A percentile compares a stretch with the other conserved stretches of the same genome.
Conservation (phyloP, 2,329 filamentous ascomycete species). For the Pseudopyricularia cyperi region DNA sequence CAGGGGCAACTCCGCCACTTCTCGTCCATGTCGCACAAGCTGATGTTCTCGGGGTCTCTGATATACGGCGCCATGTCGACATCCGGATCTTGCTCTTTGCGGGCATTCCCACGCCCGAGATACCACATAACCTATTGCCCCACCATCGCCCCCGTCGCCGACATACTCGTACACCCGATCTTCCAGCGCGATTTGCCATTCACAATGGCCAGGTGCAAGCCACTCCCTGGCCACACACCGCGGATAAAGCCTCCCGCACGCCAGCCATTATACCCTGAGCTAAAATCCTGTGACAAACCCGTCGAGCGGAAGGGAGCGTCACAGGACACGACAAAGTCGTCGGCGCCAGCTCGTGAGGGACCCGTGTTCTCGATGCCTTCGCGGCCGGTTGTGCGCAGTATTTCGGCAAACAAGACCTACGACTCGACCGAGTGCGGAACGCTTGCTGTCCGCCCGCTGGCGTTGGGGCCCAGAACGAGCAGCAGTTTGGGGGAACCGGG, state of each 20-base stretch:
- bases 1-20: background rate
- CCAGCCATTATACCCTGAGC: conserved; percentile 9
- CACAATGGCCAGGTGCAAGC: conserved; percentile 4
- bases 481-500: conserved; percentile 14
- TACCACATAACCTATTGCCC: background rate
- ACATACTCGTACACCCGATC: conserved; percentile 8
- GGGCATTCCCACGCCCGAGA: background rate
- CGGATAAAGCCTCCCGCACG: conserved; percentile 1
- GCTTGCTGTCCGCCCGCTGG: conserved; percentile 6
- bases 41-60: background rate
- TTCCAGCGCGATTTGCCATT: conserved; percentile 4
- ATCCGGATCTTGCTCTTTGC: background rate
- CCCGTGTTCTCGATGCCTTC: conserved; percentile 6
- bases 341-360: conserved; percentile 6
- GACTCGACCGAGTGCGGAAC: conserved; percentile 8
- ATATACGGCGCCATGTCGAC: background rate
- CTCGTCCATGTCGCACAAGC: background rate
- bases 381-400: conserved; percentile 8
- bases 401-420: conserved; percentile 7
- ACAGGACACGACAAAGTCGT: conserved; percentile 8
- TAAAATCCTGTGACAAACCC: conserved; percentile 6
- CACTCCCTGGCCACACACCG: conserved; percentile 8
- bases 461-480: conserved; percentile 9
- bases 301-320: conserved; percentile 6
- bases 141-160: background rate